phyloP scores from a whole-genome alignment of 371 early-diverging fungal genomes.

The Thermomucor indicae-seudaticae region DNA sequence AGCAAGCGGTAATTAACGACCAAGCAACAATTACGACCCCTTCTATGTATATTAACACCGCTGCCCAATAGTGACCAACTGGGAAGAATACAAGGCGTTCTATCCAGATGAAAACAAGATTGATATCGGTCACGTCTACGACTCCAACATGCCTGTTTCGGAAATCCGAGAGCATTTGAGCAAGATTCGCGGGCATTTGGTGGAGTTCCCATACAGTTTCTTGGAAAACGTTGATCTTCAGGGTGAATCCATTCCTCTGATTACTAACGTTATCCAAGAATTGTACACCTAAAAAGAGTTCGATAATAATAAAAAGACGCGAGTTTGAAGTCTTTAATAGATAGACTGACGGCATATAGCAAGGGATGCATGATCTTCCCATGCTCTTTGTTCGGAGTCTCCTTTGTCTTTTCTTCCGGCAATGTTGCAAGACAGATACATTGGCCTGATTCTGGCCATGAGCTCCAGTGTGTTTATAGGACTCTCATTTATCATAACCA shows the following conservation, averaged over 20 bases:
- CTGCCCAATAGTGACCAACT: constrained; percentile 39
- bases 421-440: constrained; percentile 72
- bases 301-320: no score
- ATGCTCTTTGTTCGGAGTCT: not conserved
- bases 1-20: constrained; percentile 38
- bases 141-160: constrained; percentile 30
- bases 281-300: constrained; percentile 39
- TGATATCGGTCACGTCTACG: constrained; percentile 33
- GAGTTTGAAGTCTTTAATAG: no score
- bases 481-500: constrained; percentile 80
- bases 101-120: constrained; percentile 37
- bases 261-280: constrained; percentile 24
- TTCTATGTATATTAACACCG: not conserved
- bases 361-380: not conserved
- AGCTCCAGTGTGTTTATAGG: constrained; percentile 81
- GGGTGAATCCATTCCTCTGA: constrained; percentile 31
- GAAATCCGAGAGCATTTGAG: constrained; percentile 38
- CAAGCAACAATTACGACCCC: not conserved
- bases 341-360: not conserved
- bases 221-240: constrained; percentile 50
- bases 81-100: constrained; percentile 64
- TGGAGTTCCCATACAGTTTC: constrained; percentile 73
- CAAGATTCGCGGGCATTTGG: constrained; percentile 60
- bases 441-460: constrained; percentile 82
- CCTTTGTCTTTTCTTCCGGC: not conserved